Evolutionary conservation across 805 yeast genomes (phyloP).

Genomic region (Candida maesae): DNA sequence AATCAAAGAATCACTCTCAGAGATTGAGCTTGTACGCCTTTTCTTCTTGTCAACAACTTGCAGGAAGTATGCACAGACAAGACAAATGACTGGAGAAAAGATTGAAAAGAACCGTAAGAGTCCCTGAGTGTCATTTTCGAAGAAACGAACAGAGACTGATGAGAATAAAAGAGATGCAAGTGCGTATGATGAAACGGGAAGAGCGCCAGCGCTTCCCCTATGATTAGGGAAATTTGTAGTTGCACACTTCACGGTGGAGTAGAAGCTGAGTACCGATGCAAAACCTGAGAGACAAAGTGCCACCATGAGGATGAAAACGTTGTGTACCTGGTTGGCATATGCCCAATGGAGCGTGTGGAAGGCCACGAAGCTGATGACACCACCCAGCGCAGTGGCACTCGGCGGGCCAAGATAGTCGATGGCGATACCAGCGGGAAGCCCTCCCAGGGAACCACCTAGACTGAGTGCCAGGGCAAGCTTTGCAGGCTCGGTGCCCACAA

Average conservation of each 20-base stretch:
- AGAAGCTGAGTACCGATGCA: constrained; percentile 60
- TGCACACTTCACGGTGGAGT: constrained; percentile 47
- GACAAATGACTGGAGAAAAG: constrained; percentile 38
- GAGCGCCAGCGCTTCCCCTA: constrained; percentile 40
- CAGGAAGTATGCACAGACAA: constrained; percentile 31
- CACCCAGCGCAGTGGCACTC: constrained; percentile 50
- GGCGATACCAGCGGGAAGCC: constrained; percentile 65
- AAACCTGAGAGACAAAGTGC: constrained; percentile 56
- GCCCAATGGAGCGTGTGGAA: constrained; percentile 48
- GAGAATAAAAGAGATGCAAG: constrained; percentile 67
- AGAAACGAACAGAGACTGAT: constrained; percentile 49
- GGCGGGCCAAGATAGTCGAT: constrained; percentile 62
- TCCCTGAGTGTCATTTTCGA: constrained; percentile 48
- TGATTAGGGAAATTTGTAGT: constrained; percentile 63
- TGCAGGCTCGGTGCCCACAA: constrained; percentile 61
- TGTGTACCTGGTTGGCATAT: constrained; percentile 38
- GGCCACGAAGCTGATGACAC: constrained; percentile 49
- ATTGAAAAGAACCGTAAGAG: constrained; percentile 53
- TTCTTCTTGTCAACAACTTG: constrained; percentile 21
- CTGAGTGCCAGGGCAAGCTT: constrained; percentile 58
- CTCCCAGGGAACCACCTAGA: constrained; percentile 65
- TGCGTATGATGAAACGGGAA: constrained; percentile 45
- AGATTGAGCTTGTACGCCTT: constrained; percentile 7
- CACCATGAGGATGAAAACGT: constrained; percentile 39
- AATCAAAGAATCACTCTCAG: constrained; percentile 10